These are phyloP conservation scores for Pelargonium citronellum DNA, from an alignment of 441 rosid genomes.

Conservation along the genomic window DNA sequence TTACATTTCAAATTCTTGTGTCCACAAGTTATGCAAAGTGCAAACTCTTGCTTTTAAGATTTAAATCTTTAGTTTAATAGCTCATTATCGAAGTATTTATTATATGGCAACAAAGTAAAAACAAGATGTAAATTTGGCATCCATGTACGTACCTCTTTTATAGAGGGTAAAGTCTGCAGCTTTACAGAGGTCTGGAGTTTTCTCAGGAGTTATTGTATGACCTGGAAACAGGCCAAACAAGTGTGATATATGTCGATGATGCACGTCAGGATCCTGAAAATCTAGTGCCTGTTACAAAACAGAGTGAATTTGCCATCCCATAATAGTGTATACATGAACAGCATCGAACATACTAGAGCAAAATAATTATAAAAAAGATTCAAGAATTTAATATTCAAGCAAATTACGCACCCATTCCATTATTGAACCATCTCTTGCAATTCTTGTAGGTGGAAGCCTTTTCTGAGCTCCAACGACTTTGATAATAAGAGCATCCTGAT, in stretches of 20 bases:
- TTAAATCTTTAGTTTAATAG: too few species aligned
- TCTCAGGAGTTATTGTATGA: constrained; percentile 56
- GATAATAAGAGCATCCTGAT: constrained; percentile 39
- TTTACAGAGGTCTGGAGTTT: constrained; percentile 68
- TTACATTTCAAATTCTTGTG: too few species aligned
- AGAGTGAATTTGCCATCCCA: constrained; percentile 13
- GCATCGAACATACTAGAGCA: not conserved
- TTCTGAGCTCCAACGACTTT: constrained; percentile 52
- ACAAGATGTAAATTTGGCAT: not conserved
- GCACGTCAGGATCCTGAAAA: constrained; percentile 74
- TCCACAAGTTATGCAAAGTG: too few species aligned
- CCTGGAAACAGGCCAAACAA: constrained; percentile 91
- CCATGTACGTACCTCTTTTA: constrained; percentile 68
- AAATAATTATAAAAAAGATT: not conserved
- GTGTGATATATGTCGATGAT: constrained; percentile 85
- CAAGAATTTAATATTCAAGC: not conserved
- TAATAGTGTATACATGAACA: not conserved
- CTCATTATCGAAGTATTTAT: too few species aligned
- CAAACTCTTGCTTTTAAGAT: too few species aligned
- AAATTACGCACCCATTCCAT: constrained; percentile 75
- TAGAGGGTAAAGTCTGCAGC: constrained; percentile 58
- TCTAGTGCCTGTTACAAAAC: constrained; percentile 48
- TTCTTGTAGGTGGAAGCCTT: constrained; percentile 61
- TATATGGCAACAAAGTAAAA: not conserved
- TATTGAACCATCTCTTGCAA: constrained; percentile 67